A percentile compares a stretch with the other conserved stretches of the same genome.
phyloP scores from a whole-genome alignment of 2,329 filamentous ascomycete species.

The Leptographium flavum region DNA sequence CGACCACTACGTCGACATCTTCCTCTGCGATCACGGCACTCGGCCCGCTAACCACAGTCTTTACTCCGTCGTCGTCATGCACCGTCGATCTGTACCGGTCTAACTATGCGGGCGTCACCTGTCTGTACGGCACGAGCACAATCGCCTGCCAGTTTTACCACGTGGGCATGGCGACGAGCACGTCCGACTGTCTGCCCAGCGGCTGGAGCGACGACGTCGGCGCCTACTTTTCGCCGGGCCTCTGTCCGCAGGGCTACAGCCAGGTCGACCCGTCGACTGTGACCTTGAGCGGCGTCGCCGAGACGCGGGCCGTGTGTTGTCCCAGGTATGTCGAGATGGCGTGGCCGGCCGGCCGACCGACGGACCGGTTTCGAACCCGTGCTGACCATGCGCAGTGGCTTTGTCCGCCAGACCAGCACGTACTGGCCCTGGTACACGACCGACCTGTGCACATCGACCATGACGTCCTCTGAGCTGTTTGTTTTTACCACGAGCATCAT shows the following conservation, averaged over 20 bases:
- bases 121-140: not conserved
- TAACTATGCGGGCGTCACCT: not conserved
- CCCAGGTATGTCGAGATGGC: not conserved
- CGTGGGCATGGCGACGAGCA: conserved; percentile 1
- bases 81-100: conserved; percentile 1
- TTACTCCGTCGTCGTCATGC: conserved; percentile 4
- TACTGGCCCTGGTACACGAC: conserved; percentile 3
- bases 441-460: conserved; percentile 1
- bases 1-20: not conserved
- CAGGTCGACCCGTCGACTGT: not conserved
- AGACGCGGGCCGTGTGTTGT: conserved; percentile 7
- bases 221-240: conserved; percentile 6
- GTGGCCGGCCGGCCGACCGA: not conserved
- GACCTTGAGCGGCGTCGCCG: not conserved
- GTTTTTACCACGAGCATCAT: conserved; percentile 2
- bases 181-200: conserved; percentile 1
- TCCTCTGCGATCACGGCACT: not conserved
- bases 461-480: not conserved
- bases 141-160: conserved; percentile 2
- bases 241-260: conserved; percentile 6
- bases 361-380: not conserved
- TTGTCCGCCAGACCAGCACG: not conserved
- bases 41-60: conserved; percentile 4
- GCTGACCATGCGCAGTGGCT: not conserved
- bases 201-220: not conserved